A percentile compares a stretch with the other conserved stretches of the same genome.
phyloP scores from a whole-genome alignment of 352 stramenopile genomes.

The Globisporangium alternatum region DNA sequence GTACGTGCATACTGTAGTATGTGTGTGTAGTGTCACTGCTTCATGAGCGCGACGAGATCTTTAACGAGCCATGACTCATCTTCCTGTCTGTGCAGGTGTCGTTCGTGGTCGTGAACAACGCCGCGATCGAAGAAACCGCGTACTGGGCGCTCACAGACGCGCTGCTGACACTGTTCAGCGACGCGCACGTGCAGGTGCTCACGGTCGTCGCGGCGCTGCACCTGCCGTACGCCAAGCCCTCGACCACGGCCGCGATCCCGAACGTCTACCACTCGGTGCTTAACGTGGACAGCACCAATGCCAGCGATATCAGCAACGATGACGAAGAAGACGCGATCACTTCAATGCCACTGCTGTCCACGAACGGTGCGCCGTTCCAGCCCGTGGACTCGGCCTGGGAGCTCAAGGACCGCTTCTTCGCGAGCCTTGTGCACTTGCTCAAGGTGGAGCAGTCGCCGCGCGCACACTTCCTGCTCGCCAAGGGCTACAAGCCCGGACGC shows the following conservation, averaged over 20 bases:
- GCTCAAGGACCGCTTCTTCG: constrained; percentile 53
- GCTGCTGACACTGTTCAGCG: constrained; percentile 35
- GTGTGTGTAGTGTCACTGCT: too few relatives aligned
- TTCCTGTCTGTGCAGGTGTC: constrained; percentile 21
- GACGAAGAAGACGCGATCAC: background rate
- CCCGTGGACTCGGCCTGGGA: constrained; percentile 42
- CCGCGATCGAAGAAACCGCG: constrained; percentile 18
- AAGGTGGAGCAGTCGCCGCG: constrained; percentile 44
- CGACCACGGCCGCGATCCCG: constrained; percentile 13
- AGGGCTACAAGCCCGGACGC: constrained; percentile 62
- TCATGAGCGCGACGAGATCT: background rate
- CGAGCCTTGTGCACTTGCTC: constrained; percentile 46
- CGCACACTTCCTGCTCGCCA: constrained; percentile 54
- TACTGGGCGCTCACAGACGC: constrained; percentile 48
- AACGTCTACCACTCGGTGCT: constrained; percentile 46
- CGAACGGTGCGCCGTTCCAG: constrained; percentile 6
- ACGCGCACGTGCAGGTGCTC: constrained; percentile 33
- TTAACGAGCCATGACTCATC: background rate
- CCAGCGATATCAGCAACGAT: background rate
- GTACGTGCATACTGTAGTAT: too few relatives aligned
- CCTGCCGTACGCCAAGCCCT: constrained; percentile 53
- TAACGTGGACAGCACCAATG: constrained; percentile 9
- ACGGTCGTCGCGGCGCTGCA: constrained; percentile 51
- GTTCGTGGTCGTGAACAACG: constrained; percentile 34
- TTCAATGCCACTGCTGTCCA: constrained; percentile 6